Conservation (phyloP, 495 filamentous ascomycete species). For the Rusavskia elegans region DNA sequence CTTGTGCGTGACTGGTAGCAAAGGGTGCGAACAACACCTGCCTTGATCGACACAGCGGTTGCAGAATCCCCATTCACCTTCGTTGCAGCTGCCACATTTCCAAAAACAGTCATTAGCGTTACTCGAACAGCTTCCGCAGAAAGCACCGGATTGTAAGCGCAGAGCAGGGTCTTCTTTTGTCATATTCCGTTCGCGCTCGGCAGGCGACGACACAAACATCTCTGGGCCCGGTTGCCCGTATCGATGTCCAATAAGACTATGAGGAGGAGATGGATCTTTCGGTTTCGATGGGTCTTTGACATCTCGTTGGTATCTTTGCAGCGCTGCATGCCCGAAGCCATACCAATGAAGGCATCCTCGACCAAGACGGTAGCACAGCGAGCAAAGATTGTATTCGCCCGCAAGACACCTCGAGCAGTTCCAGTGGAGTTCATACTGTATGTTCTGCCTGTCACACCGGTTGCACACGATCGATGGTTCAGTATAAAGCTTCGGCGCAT, state of each 20-base stretch:
- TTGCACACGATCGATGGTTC: constrained; percentile 64
- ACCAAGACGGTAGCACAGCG: constrained; percentile 58
- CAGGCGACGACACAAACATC: constrained; percentile 13
- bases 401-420: constrained; percentile 51
- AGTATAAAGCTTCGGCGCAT: constrained; percentile 29
- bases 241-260: constrained; percentile 49
- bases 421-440: constrained; percentile 72
- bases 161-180: constrained; percentile 48
- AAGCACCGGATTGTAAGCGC: constrained; percentile 61
- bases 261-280: constrained; percentile 30
- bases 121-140: constrained; percentile 59
- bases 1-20: constrained; percentile 43
- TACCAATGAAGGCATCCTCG: constrained; percentile 65
- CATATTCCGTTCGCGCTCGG: constrained; percentile 19
- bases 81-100: constrained; percentile 70
- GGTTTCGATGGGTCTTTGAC: constrained; percentile 28
- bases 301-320: constrained; percentile 34
- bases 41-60: constrained; percentile 65
- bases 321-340: constrained; percentile 53
- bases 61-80: constrained; percentile 88
- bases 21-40: constrained; percentile 56
- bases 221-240: constrained; percentile 41
- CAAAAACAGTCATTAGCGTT: constrained; percentile 67
- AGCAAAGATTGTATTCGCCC: constrained; percentile 63
- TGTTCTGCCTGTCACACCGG: constrained; percentile 44